A percentile compares a stretch with the other conserved stretches of the same genome.
Conservation (phyloP, 768 basidiomycete species). For the Pilatotrama ljubarskyi region DNA sequence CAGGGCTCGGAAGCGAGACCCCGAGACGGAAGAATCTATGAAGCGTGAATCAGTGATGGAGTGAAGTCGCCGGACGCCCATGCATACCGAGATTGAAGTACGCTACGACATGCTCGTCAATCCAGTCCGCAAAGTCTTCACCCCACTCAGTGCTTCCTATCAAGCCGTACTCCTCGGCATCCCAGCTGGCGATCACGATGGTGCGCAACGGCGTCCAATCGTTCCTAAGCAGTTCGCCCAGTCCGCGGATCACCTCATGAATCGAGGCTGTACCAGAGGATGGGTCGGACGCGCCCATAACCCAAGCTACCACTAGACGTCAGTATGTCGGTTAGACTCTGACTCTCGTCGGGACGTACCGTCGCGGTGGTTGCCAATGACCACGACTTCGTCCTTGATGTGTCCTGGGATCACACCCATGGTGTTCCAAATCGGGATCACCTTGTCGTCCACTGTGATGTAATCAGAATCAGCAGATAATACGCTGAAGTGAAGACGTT, state of each 20-base stretch:
- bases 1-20: constrained; percentile 53
- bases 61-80: background rate
- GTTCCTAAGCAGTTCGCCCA: constrained; percentile 61
- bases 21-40: constrained; percentile 63
- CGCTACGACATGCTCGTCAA: constrained; percentile 75
- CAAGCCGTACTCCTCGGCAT: constrained; percentile 76
- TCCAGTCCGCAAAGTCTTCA: constrained; percentile 86
- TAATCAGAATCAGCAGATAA: background rate
- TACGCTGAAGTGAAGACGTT: background rate
- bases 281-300: constrained; percentile 80
- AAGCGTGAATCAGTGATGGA: constrained; percentile 1
- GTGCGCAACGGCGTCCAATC: constrained; percentile 88
- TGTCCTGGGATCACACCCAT: constrained; percentile 83
- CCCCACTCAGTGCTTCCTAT: constrained; percentile 91
- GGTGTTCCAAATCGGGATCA: constrained; percentile 90
- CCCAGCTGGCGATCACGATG: constrained; percentile 78
- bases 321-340: constrained; percentile 19
- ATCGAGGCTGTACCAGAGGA: constrained; percentile 78
- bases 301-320: constrained; percentile 50
- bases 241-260: constrained; percentile 74
- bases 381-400: constrained; percentile 79
- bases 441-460: constrained; percentile 63
- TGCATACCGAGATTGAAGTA: constrained; percentile 78
- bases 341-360: constrained; percentile 43
- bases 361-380: constrained; percentile 89